Evolutionary conservation across 306 rosid species (phyloP), one percentile per base, ranked within the genome.

Genomic region (Rosa rugosa): DNA sequence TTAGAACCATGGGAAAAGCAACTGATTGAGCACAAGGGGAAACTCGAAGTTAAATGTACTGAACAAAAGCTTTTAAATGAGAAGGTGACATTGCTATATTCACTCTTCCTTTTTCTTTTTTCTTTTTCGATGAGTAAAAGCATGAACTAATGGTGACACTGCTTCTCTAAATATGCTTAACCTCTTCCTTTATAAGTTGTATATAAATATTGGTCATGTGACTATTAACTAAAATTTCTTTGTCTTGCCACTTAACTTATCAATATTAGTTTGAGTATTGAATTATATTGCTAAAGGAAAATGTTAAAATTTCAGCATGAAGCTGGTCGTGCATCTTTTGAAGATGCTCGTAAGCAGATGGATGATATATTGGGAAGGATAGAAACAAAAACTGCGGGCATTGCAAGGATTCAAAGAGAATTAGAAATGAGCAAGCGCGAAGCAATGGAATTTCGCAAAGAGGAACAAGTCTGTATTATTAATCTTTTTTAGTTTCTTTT

Each of bases 1-100:
- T 89, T 95, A 64, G 96, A 93, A 80, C 99, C 99, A 46, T 95
- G 99, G 99, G 99, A 95, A 81, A 88, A 91, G 62, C 85, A 93
- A 82, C 86, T 92, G 86, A 92, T 91, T 51, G 94, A 91, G 84
- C 98, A 88, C 86, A 95, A 90, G 76, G 99, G 99, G 77, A 91
- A 91, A 79, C 96, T 92, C 51, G 97, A 95, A 42, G 97, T 95
- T 83, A 93, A 96, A 64, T 80, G 85, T 76, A 79, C 88, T 3
- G 99, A 95, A 80, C 80, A 81, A 51, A 95, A 84, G 84, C 97
- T 95, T 80, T 78, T 95, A 80, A 82, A 71, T 84, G 97, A 92
- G 57, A 93, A 95, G 97, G 99, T 95, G 80, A 84, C 75, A 54
- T 69, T 57, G 81, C 60, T 51, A n/a, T 73, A n/a, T 65, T 83